Conservation (phyloP, 2,329 filamentous ascomycete species). For the Aspergillus sp. region DNA sequence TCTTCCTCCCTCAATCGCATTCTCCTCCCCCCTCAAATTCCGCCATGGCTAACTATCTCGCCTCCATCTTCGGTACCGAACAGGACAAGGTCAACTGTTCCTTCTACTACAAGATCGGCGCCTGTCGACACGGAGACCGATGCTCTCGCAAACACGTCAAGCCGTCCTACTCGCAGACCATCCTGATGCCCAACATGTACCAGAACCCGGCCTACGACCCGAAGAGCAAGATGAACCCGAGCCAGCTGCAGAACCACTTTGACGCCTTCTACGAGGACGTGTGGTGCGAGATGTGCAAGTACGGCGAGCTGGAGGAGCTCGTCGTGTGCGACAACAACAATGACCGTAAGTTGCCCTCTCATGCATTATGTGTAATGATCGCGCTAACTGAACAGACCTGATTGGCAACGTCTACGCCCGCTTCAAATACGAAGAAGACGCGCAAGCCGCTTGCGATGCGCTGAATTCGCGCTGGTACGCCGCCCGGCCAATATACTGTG, state of each 20-base stretch:
- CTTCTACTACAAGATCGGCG: slow-evolving; percentile 99
- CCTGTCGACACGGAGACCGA: slow-evolving; percentile 95
- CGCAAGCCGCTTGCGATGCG: slow-evolving; percentile 88
- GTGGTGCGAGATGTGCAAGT: slow-evolving; percentile 99
- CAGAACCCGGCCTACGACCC: slow-evolving; percentile 97
- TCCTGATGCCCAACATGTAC: slow-evolving; percentile 97
- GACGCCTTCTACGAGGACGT: slow-evolving; percentile 99
- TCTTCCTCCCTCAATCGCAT: neutral
- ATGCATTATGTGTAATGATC: neutral
- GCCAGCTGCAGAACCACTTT: slow-evolving; percentile 98
- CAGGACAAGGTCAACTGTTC: slow-evolving; percentile 99
- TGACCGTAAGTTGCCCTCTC: slow-evolving; percentile 66
- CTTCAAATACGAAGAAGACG: slow-evolving; percentile 99
- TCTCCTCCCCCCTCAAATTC: neutral
- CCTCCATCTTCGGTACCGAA: slow-evolving; percentile 98
- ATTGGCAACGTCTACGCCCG: slow-evolving; percentile 99
- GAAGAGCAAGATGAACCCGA: slow-evolving; percentile 94
- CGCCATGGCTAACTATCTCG: slow-evolving; percentile 93
- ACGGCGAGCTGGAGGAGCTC: slow-evolving; percentile 93
- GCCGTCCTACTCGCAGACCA: slow-evolving; percentile 94
- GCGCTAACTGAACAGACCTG: slow-evolving; percentile 58
- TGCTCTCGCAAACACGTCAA: slow-evolving; percentile 99
- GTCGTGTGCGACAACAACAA: slow-evolving; percentile 99
- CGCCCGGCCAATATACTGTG: slow-evolving; percentile 95
- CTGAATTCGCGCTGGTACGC: slow-evolving; percentile 97